Evolutionary conservation across 495 filamentous ascomycete genomes (phyloP).

Genomic region (Aspergillus steynii): DNA sequence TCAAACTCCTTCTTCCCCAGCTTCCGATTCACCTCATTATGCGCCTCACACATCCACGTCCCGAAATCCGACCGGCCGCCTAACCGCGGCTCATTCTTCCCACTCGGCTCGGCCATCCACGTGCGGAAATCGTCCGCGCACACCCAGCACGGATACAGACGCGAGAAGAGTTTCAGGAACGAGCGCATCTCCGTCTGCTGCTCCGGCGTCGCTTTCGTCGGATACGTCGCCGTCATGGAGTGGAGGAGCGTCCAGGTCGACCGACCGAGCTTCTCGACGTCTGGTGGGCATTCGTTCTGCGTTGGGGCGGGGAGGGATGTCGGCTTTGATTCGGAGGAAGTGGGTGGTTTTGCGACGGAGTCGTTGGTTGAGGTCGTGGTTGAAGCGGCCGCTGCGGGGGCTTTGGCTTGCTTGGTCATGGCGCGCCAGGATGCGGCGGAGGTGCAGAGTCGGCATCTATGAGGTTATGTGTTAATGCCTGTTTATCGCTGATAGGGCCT

Average conservation of each 20-base stretch:
- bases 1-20: slow-evolving; percentile 91
- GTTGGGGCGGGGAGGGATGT: slow-evolving; percentile 19
- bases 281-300: slow-evolving; percentile 50
- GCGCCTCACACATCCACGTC: slow-evolving; percentile 93
- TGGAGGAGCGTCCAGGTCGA: slow-evolving; percentile 92
- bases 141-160: slow-evolving; percentile 90
- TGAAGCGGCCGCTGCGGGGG: slow-evolving; percentile 15
- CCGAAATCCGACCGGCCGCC: slow-evolving; percentile 74
- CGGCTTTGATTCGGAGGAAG: slow-evolving; percentile 17
- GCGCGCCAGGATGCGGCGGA: slow-evolving; percentile 68
- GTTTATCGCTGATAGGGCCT: neutral
- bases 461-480: slow-evolving; percentile 18
- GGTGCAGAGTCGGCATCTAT: slow-evolving; percentile 87
- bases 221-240: slow-evolving; percentile 85
- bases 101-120: slow-evolving; percentile 70
- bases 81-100: slow-evolving; percentile 63
- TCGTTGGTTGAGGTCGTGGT: slow-evolving; percentile 11
- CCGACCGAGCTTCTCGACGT: slow-evolving; percentile 79
- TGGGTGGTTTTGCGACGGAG: slow-evolving; percentile 13
- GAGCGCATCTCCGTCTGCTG: slow-evolving; percentile 72
- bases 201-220: slow-evolving; percentile 57
- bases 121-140: slow-evolving; percentile 89
- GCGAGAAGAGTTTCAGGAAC: slow-evolving; percentile 80
- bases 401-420: slow-evolving; percentile 60
- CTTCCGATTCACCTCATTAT: slow-evolving; percentile 96